Conservation (phyloP, 495 filamentous ascomycete genomes). For the Extremus antarcticus region DNA sequence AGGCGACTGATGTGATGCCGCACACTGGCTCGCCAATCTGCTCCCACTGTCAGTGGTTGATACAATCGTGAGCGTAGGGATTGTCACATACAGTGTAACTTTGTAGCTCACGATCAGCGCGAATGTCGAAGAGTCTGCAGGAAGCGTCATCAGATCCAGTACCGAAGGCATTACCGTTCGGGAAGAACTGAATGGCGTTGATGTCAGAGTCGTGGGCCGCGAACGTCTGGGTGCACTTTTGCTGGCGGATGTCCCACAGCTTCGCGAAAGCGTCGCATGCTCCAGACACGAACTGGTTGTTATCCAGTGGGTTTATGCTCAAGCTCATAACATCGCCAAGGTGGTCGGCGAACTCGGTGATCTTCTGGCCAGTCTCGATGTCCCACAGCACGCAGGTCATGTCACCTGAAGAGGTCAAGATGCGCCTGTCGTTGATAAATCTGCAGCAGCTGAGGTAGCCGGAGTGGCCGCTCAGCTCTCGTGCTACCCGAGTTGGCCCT, state of each 20-base stretch:
- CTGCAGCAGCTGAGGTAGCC: conserved; percentile 97
- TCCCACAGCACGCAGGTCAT: conserved; percentile 99
- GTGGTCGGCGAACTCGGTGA: conserved; percentile 97
- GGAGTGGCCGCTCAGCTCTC: conserved; percentile 92
- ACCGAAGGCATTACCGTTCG: conserved; percentile 95
- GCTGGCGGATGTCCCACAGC: conserved; percentile 96
- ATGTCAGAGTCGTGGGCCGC: conserved; percentile 98
- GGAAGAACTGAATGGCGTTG: conserved; percentile 99
- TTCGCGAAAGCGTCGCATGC: conserved; percentile 98
- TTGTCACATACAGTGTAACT: conserved; percentile 69
- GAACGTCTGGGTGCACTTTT: conserved; percentile 97
- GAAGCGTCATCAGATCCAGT: conserved; percentile 97
- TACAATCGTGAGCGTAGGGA: no score
- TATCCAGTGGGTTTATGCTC: conserved; percentile 98
- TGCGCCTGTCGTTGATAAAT: conserved; percentile 96
- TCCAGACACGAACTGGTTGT: conserved; percentile 96
- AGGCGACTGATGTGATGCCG: conserved; percentile 96
- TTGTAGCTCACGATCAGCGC: conserved; percentile 91
- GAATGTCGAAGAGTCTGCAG: conserved; percentile 94
- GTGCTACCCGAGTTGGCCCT: conserved; percentile 89
- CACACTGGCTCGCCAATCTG: conserved; percentile 96
- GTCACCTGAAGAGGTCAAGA: conserved; percentile 94
- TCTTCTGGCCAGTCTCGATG: conserved; percentile 92
- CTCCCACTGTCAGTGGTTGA: conserved; percentile 11
- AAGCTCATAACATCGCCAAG: conserved; percentile 99